phyloP scores from a whole-genome alignment of 192 early-diverging fungal species.

The Paraglomus brasilianum region DNA sequence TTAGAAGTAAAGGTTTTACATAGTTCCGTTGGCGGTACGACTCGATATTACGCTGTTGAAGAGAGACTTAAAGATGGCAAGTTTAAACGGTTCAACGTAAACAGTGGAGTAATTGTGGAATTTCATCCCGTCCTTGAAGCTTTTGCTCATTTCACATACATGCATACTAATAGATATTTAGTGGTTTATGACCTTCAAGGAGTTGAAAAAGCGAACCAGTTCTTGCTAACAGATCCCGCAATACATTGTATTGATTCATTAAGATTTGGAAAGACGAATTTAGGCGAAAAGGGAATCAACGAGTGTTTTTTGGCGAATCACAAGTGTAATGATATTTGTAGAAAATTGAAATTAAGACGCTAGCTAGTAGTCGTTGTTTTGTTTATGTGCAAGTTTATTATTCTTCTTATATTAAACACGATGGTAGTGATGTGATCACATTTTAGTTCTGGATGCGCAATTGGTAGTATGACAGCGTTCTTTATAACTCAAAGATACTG shows the following conservation, averaged over 20 bases:
- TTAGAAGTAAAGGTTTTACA: background rate
- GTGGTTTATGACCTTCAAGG: constrained; percentile 24
- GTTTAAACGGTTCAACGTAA: constrained; percentile 14
- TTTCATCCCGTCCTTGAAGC: background rate
- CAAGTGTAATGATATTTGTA: constrained; percentile 3
- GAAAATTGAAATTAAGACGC: background rate
- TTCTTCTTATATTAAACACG: too few species aligned
- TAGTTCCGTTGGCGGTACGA: background rate
- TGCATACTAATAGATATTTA: constrained; percentile 9
- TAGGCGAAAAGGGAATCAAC: constrained; percentile 1
- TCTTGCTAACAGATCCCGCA: constrained; percentile 4
- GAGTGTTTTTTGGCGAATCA: constrained; percentile 11
- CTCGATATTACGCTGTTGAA: background rate
- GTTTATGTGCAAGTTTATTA: too few species aligned
- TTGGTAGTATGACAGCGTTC: too few species aligned
- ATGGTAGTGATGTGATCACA: too few species aligned
- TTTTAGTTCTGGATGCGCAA: too few species aligned
- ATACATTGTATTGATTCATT: background rate
- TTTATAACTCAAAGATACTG: too few species aligned
- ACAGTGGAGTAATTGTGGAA: constrained; percentile 9
- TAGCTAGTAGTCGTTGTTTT: too few species aligned
- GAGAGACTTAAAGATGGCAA: background rate
- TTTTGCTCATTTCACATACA: constrained; percentile 25
- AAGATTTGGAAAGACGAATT: constrained; percentile 15
- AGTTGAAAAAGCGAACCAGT: background rate